Base-by-base conservation (phyloP, 2,329 filamentous ascomycete species). In the Paecilomyces niveus region DNA sequence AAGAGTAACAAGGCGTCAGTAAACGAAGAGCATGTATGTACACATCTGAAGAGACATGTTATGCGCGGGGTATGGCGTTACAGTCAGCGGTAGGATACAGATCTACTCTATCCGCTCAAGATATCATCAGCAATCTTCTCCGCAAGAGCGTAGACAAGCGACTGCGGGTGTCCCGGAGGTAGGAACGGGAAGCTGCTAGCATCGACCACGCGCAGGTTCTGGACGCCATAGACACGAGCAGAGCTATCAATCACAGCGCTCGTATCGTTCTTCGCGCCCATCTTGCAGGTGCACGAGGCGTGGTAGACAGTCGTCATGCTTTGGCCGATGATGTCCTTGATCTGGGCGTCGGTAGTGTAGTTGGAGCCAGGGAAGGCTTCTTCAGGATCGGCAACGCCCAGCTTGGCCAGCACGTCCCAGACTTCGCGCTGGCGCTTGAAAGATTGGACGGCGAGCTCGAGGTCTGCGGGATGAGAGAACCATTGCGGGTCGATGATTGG, bases 401-500 rank as follows among this genome's bases (percentile, higher is more conserved):
- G 59, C 59, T 75, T 67, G 3, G 63, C 70, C 6, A 63, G 54
- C 21, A 65, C 68, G 4, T 61, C 59, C 58, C 71, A 76, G 0
- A 73, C 65, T 11, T 77, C 64, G 0, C 81, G 76, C 0, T 73
- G 63, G 2, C 81, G 75, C 55, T 73, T 76, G 61, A 77, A 78
- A 0, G 70, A 66, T 0, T 75, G 73, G 9, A 83, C 62, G 3
- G 74, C 76, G 2, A 82, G 65, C 13, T 80, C 75, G 24, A 73
- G 63, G 49, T 83, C 81, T 1, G 72, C 68, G 8, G 73, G 71
- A 9, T 75, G 69, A 1, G 68, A 68, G 1, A 83, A 67, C 72
- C 75, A 83, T 61, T 78, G 78, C 1, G 78, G 76, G 60, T 81
- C 71, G 59, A 82, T 76, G 11, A 76, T 63, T 0, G 81, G 80